Evolutionary conservation across 1,284 basidiomycete species (phyloP), one percentile per base, ranked within the genome.

Genomic region (Ganoderma resinaceum): DNA sequence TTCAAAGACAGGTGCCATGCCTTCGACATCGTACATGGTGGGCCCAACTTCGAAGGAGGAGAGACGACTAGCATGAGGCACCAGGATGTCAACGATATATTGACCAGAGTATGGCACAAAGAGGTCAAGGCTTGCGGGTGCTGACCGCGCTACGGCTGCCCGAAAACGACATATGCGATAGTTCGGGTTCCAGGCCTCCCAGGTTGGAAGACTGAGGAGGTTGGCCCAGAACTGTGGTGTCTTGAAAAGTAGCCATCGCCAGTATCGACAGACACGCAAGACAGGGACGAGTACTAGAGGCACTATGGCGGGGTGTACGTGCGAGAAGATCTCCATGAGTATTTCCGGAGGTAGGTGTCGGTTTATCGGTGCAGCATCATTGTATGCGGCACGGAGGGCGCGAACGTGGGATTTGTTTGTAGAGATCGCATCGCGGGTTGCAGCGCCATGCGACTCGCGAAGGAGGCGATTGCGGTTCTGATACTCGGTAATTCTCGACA

Each of bases 211-310:
- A n/a, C 55, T 37, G 55, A 58, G 29, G 31, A 58, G 55, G 35
- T 58, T 63, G 14, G 62, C n/a, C 62, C 62, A 63, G 49, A 52
- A 63, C n/a, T 26, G 49, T 9, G 62, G 62, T 1, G 49, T 52
- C 9, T 18, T 26, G 33, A 37, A 26, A 7, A 53, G n/a, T 3
- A 63, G 23, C 20, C 12, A 11, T 14, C 52, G 35, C 62, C 62
- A 63, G 29, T 38, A 29, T 3, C 38, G 23, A 23, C 62, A 63
- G 4, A 63, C 37, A 20, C 35, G 62, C 6, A 63, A 26, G 9
- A 57, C 26, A 12, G 35, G 46, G 2, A 63, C 3, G 26, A 12
- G 18, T 8, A n/a, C 37, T 11, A n/a, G 20, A 9, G 16, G 16
- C 16, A 18, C 37, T 3, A 26, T 23, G 37, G 23, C 37, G 14